These are phyloP conservation scores for Debaryomycetaceae sp. DNA, from an alignment of 1,139 yeast genomes.

Conservation along the genomic window DNA sequence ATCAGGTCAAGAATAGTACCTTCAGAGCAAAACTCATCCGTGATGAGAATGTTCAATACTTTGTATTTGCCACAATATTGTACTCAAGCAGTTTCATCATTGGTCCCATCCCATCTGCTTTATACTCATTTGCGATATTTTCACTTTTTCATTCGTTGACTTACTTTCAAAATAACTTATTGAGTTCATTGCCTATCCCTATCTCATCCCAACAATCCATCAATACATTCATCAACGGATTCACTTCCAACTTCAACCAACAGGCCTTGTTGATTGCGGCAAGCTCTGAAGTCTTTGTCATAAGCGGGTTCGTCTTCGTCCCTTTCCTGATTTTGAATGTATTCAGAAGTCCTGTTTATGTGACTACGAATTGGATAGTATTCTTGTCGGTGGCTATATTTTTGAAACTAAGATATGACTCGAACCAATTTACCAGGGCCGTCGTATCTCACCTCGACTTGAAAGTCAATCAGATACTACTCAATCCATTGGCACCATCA, in stretches of 20 bases:
- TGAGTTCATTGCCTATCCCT: slow-evolving; percentile 17
- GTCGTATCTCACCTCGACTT: slow-evolving; percentile 39
- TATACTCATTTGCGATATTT: slow-evolving; percentile 54
- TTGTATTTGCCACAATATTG: slow-evolving; percentile 38
- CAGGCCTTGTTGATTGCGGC: slow-evolving; percentile 47
- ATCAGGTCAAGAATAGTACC: slow-evolving; percentile 7
- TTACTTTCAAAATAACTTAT: slow-evolving; percentile 40
- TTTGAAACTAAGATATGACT: slow-evolving; percentile 43
- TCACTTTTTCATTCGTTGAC: slow-evolving; percentile 54
- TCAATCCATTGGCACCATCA: slow-evolving; percentile 23
- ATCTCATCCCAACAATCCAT: slow-evolving; percentile 18
- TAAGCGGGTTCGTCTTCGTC: slow-evolving; percentile 17
- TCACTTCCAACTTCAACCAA: slow-evolving; percentile 41
- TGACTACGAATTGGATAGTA: slow-evolving; percentile 13
- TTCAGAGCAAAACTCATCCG: slow-evolving; percentile 14
- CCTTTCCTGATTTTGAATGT: slow-evolving; percentile 12
- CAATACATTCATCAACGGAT: slow-evolving; percentile 24
- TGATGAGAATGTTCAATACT: slow-evolving; percentile 53
- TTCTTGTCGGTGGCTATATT: slow-evolving; percentile 34
- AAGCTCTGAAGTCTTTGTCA: slow-evolving; percentile 38
- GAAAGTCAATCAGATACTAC: slow-evolving; percentile 23
- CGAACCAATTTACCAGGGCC: slow-evolving; percentile 38
- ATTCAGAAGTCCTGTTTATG: slow-evolving; percentile 15
- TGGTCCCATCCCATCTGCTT: slow-evolving; percentile 33
- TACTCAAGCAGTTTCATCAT: slow-evolving; percentile 27